Evolutionary conservation across 1,284 basidiomycete species (phyloP), one percentile per base, ranked within the genome.

Genomic region (Rhodotorula sp.): DNA sequence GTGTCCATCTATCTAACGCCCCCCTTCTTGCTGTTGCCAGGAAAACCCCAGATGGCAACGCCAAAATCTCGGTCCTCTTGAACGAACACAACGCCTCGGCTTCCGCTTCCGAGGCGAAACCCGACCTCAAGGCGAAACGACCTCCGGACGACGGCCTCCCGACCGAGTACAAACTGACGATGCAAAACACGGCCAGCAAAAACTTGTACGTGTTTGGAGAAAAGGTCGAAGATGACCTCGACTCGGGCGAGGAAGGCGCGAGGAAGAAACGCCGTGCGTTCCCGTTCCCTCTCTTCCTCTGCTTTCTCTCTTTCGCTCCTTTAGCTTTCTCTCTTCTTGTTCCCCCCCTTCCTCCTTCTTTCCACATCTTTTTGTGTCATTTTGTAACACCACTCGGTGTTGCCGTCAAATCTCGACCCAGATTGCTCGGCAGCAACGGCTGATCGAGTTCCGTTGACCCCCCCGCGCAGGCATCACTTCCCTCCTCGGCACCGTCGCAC

Each of bases 161-260:
- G 20, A 69, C 68, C 7, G 77, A 78, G 65, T 78, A 78, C 75
- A 72, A 75, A 29, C 59, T 78, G 44, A 72, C 76, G 33, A 74
- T 78, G 60, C 76, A 77, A 57, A 78, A 78, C 67, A 72, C 71
- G 56, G 64, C 64, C 24, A 74, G 72, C 30, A 75, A 77, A 69
- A 79, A 79, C 68, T 62, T 78, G 30, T 79, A 70, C 30, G 73
- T 79, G 5, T 79, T 79, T 56, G 77, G 77, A 51, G 78, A 79
- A 60, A 68, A 72, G 59, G 69, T 77, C n/a, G 75, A 79, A 65
- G 77, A 77, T 26, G 75, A 73, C 67, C 37, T 72, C 33, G 69
- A 69, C 6, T 72, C 49, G 10, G 74, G 72, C 3, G 72, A 71
- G 24, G 70, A 69, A 46, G 74, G 74, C 0, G 69, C 69, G 51